phyloP scores from a whole-genome alignment of 805 yeast species.

The Candida coleopterorum region DNA sequence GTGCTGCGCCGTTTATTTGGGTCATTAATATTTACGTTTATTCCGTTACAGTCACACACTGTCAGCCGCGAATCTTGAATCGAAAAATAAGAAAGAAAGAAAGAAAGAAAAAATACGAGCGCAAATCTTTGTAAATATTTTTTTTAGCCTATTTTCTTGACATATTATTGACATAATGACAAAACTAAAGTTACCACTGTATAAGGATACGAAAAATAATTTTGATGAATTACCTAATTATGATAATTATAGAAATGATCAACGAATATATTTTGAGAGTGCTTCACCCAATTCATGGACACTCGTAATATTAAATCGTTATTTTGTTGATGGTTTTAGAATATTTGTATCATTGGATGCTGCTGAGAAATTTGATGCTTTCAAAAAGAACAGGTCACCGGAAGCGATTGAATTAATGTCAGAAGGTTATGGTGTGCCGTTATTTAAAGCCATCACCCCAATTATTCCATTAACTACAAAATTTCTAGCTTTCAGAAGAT shows the following conservation, averaged over 20 bases:
- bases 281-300: constrained; percentile 1
- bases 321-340: constrained; percentile 4
- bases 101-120: too few relatives aligned
- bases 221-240: background rate
- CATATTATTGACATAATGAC: too few relatives aligned
- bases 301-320: constrained; percentile 6
- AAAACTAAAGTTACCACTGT: too few relatives aligned
- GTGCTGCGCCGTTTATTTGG: too few relatives aligned
- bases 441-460: constrained; percentile 8
- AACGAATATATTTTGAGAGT: constrained; percentile 4
- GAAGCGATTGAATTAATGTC: constrained; percentile 5
- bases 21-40: too few relatives aligned
- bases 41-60: too few relatives aligned
- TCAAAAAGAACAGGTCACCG: constrained; percentile 5
- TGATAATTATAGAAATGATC: background rate
- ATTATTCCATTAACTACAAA: background rate
- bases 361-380: constrained; percentile 4
- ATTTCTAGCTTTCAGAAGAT: constrained; percentile 6
- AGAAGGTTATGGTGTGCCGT: constrained; percentile 8
- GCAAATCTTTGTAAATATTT: too few relatives aligned
- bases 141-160: too few relatives aligned
- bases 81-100: too few relatives aligned
- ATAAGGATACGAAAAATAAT: too few relatives aligned
- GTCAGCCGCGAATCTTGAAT: too few relatives aligned
- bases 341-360: constrained; percentile 9